A percentile compares a stretch with the other conserved stretches of the same genome.
These are phyloP conservation scores for Vachellia pachyceras DNA, from an alignment of 306 rosid species.

Conservation along the genomic window DNA sequence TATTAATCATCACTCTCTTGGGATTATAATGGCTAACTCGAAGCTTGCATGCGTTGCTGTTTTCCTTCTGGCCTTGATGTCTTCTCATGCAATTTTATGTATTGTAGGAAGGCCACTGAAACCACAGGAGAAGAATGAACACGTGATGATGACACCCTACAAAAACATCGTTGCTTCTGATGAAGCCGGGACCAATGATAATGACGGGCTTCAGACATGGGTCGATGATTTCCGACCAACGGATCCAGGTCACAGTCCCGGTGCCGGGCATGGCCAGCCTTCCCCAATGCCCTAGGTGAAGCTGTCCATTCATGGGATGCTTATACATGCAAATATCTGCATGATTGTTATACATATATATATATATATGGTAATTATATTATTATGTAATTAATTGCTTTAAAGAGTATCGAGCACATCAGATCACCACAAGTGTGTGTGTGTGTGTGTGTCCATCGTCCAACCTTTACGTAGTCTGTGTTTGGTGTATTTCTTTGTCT, in stretches of 20 bases:
- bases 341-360: neutral
- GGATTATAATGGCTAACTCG: conserved; percentile 47
- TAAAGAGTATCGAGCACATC: neutral
- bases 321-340: neutral
- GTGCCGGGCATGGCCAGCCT: conserved; percentile 73
- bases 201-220: conserved; percentile 8
- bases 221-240: conserved; percentile 69
- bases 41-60: conserved; percentile 40
- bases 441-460: neutral
- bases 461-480: neutral
- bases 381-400: neutral
- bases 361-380: neutral
- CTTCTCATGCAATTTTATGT: conserved; percentile 32
- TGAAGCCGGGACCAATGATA: neutral
- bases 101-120: conserved; percentile 49
- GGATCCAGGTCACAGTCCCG: conserved; percentile 87
- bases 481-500: conserved; percentile 7
- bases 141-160: neutral
- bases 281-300: conserved; percentile 45
- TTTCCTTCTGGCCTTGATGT: conserved; percentile 45
- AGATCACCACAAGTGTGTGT: no score
- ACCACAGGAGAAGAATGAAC: conserved; percentile 6
- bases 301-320: neutral
- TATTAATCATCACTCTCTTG: neutral
- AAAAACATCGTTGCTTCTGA: neutral